Conservation (phyloP, 2,329 filamentous ascomycete species). For the Xylaria sp. region DNA sequence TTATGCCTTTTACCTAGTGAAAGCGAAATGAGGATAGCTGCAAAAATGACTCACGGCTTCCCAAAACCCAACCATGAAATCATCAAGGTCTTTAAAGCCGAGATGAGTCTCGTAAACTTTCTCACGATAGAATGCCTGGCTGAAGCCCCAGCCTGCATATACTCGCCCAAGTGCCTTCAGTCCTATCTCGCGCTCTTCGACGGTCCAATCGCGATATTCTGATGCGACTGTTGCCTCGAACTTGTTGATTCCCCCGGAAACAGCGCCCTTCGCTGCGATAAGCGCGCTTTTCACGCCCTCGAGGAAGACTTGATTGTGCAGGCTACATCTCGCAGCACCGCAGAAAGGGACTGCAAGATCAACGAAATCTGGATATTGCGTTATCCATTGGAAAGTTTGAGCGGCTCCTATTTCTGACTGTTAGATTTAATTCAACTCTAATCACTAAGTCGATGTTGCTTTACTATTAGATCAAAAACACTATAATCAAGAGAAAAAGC, state of each 20-base stretch:
- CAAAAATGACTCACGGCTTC: slow-evolving; percentile 56
- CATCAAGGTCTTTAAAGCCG: slow-evolving; percentile 75
- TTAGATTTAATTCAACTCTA: slow-evolving; percentile 1
- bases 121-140: slow-evolving; percentile 80
- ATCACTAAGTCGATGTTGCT: background rate
- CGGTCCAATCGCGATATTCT: slow-evolving; percentile 61
- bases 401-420: slow-evolving; percentile 60
- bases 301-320: slow-evolving; percentile 76
- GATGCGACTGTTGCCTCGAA: slow-evolving; percentile 55
- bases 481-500: background rate
- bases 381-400: slow-evolving; percentile 73
- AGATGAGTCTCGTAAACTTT: slow-evolving; percentile 73
- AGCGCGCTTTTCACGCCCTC: slow-evolving; percentile 67
- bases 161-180: slow-evolving; percentile 78
- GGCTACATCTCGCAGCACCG: slow-evolving; percentile 69
- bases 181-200: slow-evolving; percentile 59
- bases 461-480: background rate
- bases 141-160: slow-evolving; percentile 86
- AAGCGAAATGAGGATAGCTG: background rate
- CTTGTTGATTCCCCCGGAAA: slow-evolving; percentile 63
- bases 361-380: slow-evolving; percentile 72
- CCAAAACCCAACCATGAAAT: slow-evolving; percentile 81
- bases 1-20: background rate
- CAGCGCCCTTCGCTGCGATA: slow-evolving; percentile 65
- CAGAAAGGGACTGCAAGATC: slow-evolving; percentile 75